phyloP scores from a whole-genome alignment of 176 grass and related monocot genomes.

The Cenchrus fungigraminus region DNA sequence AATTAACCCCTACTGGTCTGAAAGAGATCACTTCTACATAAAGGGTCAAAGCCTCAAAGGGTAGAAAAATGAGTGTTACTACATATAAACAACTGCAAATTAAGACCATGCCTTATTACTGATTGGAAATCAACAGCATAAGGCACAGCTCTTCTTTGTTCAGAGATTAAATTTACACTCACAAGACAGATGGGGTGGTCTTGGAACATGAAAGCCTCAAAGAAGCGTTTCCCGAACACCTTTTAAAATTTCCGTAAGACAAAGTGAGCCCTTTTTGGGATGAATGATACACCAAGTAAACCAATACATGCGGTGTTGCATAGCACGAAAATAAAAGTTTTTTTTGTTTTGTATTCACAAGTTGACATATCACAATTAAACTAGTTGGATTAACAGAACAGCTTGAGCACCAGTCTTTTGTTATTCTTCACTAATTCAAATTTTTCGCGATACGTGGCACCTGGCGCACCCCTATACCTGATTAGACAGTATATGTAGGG shows the following conservation, averaged over 20 bases:
- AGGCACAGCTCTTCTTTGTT: background rate
- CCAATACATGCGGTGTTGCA: background rate
- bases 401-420: background rate
- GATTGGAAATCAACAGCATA: background rate
- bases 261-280: background rate
- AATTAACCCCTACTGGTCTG: background rate
- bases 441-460: background rate
- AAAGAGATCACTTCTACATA: background rate
- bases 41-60: background rate
- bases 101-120: background rate
- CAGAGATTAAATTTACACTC: background rate
- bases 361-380: background rate
- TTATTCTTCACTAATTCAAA: constrained; percentile 1
- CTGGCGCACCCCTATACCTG: background rate
- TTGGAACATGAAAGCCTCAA: background rate
- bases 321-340: background rate
- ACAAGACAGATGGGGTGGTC: background rate
- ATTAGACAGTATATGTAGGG: background rate
- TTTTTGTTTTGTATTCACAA: background rate
- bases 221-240: background rate
- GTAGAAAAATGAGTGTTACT: background rate
- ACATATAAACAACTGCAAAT: background rate
- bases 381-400: background rate
- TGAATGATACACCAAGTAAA: background rate
- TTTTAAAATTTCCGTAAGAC: background rate